Base-by-base conservation (phyloP, 2,329 filamentous ascomycete species). In the Lojkania enalia region DNA sequence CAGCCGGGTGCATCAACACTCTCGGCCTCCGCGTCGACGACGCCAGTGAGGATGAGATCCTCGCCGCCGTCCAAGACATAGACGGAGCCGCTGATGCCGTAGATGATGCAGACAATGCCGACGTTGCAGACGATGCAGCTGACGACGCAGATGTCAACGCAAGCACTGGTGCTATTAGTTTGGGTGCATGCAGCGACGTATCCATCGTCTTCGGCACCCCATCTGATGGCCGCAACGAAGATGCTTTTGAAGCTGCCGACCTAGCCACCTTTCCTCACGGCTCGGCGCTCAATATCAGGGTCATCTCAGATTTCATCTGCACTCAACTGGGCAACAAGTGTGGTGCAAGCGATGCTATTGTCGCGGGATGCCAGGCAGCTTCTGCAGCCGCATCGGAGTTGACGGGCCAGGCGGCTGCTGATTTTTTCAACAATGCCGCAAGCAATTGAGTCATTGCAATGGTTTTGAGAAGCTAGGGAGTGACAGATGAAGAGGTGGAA, bases 1-100 rank as follows among this genome's bases (percentile, higher is more conserved):
- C 69, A 2, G 66, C 67, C 3, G 80, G 80, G 5, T 83, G 80
- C 58, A 82, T 83, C 60, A 81, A 79, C 58, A 72, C 73, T 5
- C 62, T 77, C 48, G 71, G 72, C 13, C 71, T 81, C 4, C 70
- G 81, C 9, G 78, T 82, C 5, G 68, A 80, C 21, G 80, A 82
- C 48, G 77, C 77, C 16, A 77, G 73, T 1, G 69, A 72, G 11
- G 78, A 69, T 3, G 79, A 83, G 64, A 76, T 82, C 48, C 54
- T 64, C 9, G 71, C 74, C 6, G 79, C 77, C 4, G 76, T 77
- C 25, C 69, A 71, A 19, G 49, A 58, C 53, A 61, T 49, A 16
- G 39, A 15, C 16, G 38, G 25, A 49, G 59, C 37, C 41, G 48
- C 46, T 18, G 51, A 20, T 14, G 46, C 44, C 3, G 52, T 43